These are phyloP conservation scores for Suhomyces pyralidae DNA, from an alignment of 805 yeast genomes.

Conservation along the genomic window DNA sequence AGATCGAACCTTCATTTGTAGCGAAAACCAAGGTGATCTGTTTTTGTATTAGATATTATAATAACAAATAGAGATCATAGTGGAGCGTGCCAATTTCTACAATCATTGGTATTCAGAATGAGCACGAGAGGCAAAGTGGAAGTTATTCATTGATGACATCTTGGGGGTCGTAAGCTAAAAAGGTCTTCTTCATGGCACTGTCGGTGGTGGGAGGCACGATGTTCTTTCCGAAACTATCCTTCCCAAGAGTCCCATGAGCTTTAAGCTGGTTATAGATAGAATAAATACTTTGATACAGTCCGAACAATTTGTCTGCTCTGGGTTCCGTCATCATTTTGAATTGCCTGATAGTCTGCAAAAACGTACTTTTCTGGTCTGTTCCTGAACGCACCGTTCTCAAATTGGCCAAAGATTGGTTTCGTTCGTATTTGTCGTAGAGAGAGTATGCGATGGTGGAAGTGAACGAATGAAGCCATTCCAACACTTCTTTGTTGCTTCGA, in stretches of 20 bases:
- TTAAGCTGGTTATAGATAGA: slow-evolving; percentile 26
- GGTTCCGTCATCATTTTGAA: slow-evolving; percentile 56
- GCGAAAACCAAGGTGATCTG: too few species aligned
- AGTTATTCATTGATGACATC: slow-evolving; percentile 27
- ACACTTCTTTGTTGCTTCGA: slow-evolving; percentile 44
- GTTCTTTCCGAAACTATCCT: slow-evolving; percentile 42
- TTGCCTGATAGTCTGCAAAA: slow-evolving; percentile 50
- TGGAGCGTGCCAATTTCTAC: too few species aligned
- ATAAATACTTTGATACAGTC: slow-evolving; percentile 40
- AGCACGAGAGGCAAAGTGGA: too few species aligned
- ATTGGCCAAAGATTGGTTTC: slow-evolving; percentile 54
- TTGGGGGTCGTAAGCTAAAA: slow-evolving; percentile 50
- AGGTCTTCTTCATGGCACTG: slow-evolving; percentile 43
- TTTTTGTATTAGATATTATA: too few species aligned
- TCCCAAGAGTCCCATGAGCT: slow-evolving; percentile 32
- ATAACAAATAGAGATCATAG: too few species aligned
- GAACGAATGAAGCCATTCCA: slow-evolving; percentile 54
- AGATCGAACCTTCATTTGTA: too few species aligned
- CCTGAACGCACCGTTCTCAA: slow-evolving; percentile 58
- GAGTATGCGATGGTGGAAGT: slow-evolving; percentile 53
- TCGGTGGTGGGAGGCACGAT: slow-evolving; percentile 52
- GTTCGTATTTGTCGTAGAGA: slow-evolving; percentile 52
- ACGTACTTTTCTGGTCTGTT: slow-evolving; percentile 43
- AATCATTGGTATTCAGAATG: too few species aligned
- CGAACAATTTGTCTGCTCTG: slow-evolving; percentile 45